These are phyloP conservation scores for Aegilops umbellulata DNA, from an alignment of 176 grass and related monocot genomes.

Conservation along the genomic window DNA sequence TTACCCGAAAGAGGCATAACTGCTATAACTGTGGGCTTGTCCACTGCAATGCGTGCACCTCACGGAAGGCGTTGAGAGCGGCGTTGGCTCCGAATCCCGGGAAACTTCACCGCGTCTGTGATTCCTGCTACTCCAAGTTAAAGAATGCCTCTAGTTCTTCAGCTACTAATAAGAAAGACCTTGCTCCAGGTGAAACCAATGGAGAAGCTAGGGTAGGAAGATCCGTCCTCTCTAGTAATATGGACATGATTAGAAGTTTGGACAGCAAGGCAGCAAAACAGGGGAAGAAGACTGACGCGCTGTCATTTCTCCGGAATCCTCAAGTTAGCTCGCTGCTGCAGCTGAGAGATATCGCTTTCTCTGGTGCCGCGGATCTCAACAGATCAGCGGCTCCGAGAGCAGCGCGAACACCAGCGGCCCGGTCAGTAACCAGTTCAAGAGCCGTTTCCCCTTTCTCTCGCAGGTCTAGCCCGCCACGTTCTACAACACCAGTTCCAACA, in stretches of 20 bases:
- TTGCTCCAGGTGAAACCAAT: conserved; percentile 47
- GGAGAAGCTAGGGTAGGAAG: conserved; percentile 44
- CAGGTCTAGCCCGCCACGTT: conserved; percentile 75
- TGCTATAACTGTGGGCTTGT: conserved; percentile 95
- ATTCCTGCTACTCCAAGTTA: conserved; percentile 83
- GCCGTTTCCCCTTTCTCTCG: conserved; percentile 94
- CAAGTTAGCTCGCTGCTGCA: conserved; percentile 72
- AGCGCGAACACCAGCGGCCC: conserved; percentile 40
- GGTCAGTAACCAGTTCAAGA: conserved; percentile 72
- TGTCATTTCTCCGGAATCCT: conserved; percentile 62
- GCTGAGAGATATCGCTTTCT: conserved; percentile 73
- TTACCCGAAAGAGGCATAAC: conserved; percentile 89
- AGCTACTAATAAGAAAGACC: conserved; percentile 58
- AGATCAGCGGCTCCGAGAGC: conserved; percentile 54
- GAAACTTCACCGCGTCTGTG: conserved; percentile 91
- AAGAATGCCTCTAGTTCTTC: conserved; percentile 56
- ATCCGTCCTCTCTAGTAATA: conserved; percentile 55
- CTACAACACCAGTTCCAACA: conserved; percentile 79
- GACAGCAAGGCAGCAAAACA: conserved; percentile 61
- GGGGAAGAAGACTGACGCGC: conserved; percentile 47
- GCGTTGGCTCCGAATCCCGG: conserved; percentile 75
- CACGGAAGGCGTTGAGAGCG: conserved; percentile 72
- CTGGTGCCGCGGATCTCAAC: conserved; percentile 50
- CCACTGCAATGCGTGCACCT: conserved; percentile 79
- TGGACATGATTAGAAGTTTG: conserved; percentile 75